Evolutionary conservation across 73 alveolate genomes (phyloP), one percentile per base, ranked within the genome.

Genomic region (Paraurostyla sp.): DNA sequence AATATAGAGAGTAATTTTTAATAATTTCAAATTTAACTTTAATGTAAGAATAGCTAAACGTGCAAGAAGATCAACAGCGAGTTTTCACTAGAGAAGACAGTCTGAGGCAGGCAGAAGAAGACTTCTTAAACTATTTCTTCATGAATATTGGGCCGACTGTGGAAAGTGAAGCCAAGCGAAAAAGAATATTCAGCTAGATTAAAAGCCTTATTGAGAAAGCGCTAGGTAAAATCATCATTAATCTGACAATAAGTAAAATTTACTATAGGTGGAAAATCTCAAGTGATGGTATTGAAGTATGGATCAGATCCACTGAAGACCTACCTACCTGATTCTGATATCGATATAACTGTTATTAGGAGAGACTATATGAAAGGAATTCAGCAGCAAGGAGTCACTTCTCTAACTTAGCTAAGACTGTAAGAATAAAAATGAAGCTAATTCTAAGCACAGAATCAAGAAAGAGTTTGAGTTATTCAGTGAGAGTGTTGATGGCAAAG

Each of bases 231-330:
- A 54, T 54, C 27, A 54, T 54, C 30, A 18, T 13, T 13, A 45
- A 13, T 11, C 18, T 45, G 18, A 45, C 57, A 13, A 13, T 13
- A 11, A 45, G 18, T 45, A 18, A 11, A 45, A 45, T 45, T 45
- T 45, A 45, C 11, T 42, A 35, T 54, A 52, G 86, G 76, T 49
- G 60, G 30, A 9, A 54, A 54, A 51, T 30, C 33, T 7, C 58
- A 50, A 9, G 89, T 54, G 16, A 36, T 71, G 62, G 81, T 93
- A 2, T 36, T 78, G 1, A 83, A 49, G 41, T 96, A 90, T 88
- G 99, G 99, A 15, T 96, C 99, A 25, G 94, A 92, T 48, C 98
- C 99, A 3, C 91, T 95, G 82, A 92, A 93, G 87, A 91, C 97
- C 22, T 96, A 94, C 71, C 92, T 95, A 38, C 95, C 96, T 16